A percentile compares a stretch with the other conserved stretches of the same genome.
phyloP scores from a whole-genome alignment of 176 grass and related monocot species.

The Aegilops umbellulata region DNA sequence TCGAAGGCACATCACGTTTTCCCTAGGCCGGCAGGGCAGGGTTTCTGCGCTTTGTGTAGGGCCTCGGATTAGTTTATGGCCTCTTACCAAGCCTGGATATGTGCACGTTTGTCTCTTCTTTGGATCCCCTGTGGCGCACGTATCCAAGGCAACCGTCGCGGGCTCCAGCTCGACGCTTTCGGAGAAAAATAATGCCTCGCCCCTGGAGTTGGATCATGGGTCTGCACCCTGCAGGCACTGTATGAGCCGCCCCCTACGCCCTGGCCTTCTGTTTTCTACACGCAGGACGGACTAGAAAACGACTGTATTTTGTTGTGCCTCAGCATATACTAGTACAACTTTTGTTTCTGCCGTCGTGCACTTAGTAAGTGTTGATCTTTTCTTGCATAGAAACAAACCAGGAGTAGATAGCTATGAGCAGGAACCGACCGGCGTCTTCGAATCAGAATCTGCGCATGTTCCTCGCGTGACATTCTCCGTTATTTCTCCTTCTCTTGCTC shows the following conservation, averaged over 20 bases:
- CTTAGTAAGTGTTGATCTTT: background rate
- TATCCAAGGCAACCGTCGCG: background rate
- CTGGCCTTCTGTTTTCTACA: background rate
- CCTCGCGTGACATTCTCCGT: background rate
- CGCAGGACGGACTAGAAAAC: background rate
- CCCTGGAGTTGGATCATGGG: background rate
- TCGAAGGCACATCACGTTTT: background rate
- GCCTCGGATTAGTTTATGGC: background rate
- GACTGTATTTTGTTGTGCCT: background rate
- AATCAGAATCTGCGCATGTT: slow-evolving; percentile 28
- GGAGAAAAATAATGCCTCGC: background rate
- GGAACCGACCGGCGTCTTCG: background rate
- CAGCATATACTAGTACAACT: too few relatives aligned
- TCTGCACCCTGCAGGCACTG: too few relatives aligned
- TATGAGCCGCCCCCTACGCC: too few relatives aligned
- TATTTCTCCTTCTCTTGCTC: background rate
- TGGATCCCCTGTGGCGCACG: slow-evolving; percentile 20
- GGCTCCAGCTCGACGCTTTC: background rate
- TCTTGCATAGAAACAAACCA: background rate
- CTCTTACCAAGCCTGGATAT: background rate
- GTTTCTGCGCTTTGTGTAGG: background rate
- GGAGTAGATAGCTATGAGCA: background rate
- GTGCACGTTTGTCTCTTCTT: background rate
- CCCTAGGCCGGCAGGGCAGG: background rate
- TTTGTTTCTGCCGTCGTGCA: background rate